Base-by-base conservation (phyloP, 768 basidiomycete genomes). In the Paxillus rubicundulus region DNA sequence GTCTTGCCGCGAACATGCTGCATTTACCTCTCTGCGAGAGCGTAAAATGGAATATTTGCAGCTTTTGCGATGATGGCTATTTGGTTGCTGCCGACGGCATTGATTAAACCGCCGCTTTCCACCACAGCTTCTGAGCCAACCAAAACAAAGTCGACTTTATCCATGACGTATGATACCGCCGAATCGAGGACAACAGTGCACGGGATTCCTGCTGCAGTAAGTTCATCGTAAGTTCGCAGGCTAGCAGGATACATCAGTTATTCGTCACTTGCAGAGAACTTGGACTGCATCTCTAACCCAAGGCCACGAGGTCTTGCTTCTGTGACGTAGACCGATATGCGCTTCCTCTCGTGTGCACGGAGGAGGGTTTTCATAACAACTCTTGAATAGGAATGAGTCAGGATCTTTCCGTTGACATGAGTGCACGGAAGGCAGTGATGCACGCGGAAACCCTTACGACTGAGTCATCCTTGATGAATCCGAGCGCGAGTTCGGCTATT, bases 81-180 rank as follows among this genome's bases (percentile, higher is more conserved):
- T 72, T 97, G 93, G 70, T 92, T 94, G 62, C 93, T 93, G 38
- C 96, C 96, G 34, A 98, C 89, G 47, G 89, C 91, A 65, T 94
- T 94, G 60, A 95, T 84, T 54, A 92, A 74, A 4, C 94, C 92
- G 40, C 97, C 97, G 56, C 90, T 93, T 71, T 98, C 97, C 5
- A 97, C 96, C 24, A 99, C 95, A 8, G 95, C 97, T 74, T 99
- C 97, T 37, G 94, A 94, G 30, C 97, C 97, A 37, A 98, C 94
- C 44, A 99, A 81, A 45, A 96, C 89, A 68, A 96, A 89, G 69
- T 96, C 92, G 17, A 96, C 92, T 61, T 89, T 87, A 58, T 96
- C 92, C 89, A 99, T 98, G 61, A 92, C 85, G 73, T 98, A 98
- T 36, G 92, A 92, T 4, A 98, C 95, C 2, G 96, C 94, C 13